Percentiles rank a stretch among this genome's conserved stretches.
These are phyloP conservation scores for Auxenochlorella protothecoides DNA, from an alignment of 139 green algal species.

Conservation along the genomic window DNA sequence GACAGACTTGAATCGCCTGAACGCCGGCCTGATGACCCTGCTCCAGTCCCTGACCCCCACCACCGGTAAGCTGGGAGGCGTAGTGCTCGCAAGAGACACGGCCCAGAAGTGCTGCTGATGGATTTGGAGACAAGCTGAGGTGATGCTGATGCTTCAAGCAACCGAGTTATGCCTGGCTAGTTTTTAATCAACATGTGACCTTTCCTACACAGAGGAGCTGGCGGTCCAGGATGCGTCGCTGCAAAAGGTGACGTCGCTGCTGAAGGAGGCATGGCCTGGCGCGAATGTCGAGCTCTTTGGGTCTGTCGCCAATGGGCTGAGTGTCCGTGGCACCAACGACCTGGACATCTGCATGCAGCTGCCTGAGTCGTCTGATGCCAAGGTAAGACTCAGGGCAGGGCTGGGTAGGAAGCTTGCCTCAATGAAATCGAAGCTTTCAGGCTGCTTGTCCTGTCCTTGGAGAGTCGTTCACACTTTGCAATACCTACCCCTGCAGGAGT, in stretches of 20 bases:
- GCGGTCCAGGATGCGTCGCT: conserved; percentile 28
- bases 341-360: conserved; percentile 70
- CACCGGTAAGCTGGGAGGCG: neutral
- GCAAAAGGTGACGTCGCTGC: conserved; percentile 20
- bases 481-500: conserved; percentile 10
- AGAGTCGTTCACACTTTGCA: neutral
- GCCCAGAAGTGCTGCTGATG: neutral
- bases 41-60: conserved; percentile 30
- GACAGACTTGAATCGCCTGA: conserved; percentile 25
- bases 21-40: conserved; percentile 34
- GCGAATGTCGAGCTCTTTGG: conserved; percentile 52
- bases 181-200: too few relatives aligned
- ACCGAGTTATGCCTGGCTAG: too few relatives aligned
- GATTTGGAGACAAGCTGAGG: neutral
- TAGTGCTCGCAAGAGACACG: too few relatives aligned
- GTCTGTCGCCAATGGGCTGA: conserved; percentile 55
- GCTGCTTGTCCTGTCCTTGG: too few relatives aligned
- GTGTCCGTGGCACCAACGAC: conserved; percentile 57
- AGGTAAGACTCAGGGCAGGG: too few relatives aligned
- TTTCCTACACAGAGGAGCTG: conserved; percentile 23
- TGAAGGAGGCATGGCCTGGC: conserved; percentile 33
- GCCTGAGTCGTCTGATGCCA: neutral
- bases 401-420: too few relatives aligned
- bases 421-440: too few relatives aligned
- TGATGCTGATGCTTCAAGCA: too few relatives aligned